Conservation (phyloP, 495 filamentous ascomycete species). For the Xylaria nigripes region DNA sequence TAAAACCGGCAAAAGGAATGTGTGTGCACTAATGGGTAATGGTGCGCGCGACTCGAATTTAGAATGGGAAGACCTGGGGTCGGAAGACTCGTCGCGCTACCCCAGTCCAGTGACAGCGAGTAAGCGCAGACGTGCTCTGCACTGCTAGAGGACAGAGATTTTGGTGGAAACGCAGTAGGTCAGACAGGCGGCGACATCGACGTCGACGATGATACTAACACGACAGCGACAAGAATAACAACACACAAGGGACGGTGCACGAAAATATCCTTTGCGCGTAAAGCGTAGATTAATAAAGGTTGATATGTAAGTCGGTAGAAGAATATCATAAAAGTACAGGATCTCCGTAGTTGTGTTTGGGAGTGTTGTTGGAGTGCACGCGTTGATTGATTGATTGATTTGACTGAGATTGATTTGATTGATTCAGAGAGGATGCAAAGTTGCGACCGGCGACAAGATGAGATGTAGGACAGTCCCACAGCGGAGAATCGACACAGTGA, state of each 20-base stretch:
- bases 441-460: slow-evolving; percentile 11
- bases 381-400: not conserved
- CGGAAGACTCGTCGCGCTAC: not conserved
- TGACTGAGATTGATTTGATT: not conserved
- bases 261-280: not conserved
- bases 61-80: not conserved
- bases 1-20: not conserved
- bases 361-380: not conserved
- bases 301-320: not conserved
- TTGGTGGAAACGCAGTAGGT: not conserved
- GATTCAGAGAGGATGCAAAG: not conserved
- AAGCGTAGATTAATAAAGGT: slow-evolving; percentile 8
- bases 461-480: slow-evolving; percentile 4
- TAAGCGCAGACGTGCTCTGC: not conserved
- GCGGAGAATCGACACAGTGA: slow-evolving; percentile 6
- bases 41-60: not conserved
- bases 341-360: not conserved
- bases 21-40: not conserved
- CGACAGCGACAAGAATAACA: not conserved
- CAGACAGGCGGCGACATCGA: not conserved
- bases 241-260: slow-evolving; percentile 1
- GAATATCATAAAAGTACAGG: slow-evolving; percentile 5
- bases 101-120: not conserved
- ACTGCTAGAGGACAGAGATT: not conserved
- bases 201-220: not conserved